phyloP scores from a whole-genome alignment of 2,329 filamentous ascomycete genomes.

The Stagonosporopsis vannaccii region DNA sequence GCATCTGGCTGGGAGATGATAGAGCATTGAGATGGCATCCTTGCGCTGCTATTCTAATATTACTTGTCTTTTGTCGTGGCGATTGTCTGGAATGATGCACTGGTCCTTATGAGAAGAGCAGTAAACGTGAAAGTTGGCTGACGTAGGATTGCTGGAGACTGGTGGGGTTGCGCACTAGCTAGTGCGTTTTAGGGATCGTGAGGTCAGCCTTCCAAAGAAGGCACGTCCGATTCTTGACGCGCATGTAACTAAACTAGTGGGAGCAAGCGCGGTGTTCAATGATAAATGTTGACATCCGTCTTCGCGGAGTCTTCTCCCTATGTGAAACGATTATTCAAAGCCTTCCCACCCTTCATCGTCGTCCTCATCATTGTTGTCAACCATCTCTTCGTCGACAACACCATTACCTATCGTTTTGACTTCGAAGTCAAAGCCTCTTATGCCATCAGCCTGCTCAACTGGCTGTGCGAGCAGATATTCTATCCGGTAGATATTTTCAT shows the following conservation, averaged over 20 bases:
- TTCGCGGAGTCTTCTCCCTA: constrained; percentile 1
- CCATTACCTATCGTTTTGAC: constrained; percentile 42
- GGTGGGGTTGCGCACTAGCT: constrained; percentile 19
- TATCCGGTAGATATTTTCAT: constrained; percentile 88
- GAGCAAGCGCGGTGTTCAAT: background rate
- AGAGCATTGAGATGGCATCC: constrained; percentile 25
- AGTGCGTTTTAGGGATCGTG: constrained; percentile 11
- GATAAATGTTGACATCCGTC: background rate
- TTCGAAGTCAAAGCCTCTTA: constrained; percentile 40
- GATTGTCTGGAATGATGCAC: constrained; percentile 1
- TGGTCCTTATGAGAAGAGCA: background rate
- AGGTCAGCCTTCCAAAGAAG: background rate
- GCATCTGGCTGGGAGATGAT: constrained; percentile 11
- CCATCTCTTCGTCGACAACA: constrained; percentile 47
- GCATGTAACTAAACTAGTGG: background rate
- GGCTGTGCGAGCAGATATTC: constrained; percentile 76
- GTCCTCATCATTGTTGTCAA: constrained; percentile 33
- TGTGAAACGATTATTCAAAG: constrained; percentile 48
- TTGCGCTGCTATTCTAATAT: background rate
- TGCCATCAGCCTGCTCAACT: constrained; percentile 35
- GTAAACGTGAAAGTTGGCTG: constrained; percentile 9
- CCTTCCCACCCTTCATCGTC: constrained; percentile 64
- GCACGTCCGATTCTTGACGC: background rate
- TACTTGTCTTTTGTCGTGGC: background rate
- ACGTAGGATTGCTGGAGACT: constrained; percentile 9